Evolutionary conservation across 768 basidiomycete species (phyloP), one percentile per base, ranked within the genome.

Genomic region (Pleurotus pulmonarius): DNA sequence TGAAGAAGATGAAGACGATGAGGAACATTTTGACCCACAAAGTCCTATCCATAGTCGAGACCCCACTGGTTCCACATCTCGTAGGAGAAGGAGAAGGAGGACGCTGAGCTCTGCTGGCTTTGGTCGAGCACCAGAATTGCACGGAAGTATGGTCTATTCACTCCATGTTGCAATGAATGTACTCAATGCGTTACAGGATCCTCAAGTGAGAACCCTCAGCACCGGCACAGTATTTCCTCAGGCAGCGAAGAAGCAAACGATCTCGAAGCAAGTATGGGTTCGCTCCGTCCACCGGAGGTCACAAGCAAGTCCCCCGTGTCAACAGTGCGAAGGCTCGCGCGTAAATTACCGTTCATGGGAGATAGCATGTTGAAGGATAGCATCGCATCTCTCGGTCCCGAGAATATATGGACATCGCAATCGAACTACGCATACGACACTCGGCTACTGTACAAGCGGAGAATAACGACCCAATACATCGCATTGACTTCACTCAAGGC

Each of bases 361-460:
- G 86, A 22, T 56, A 74, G 73, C 49, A 75, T 73, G 56, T 73
- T 86, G 63, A 78, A 68, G 58, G 81, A 84, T 61, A 83, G 80
- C 57, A 63, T 82, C 44, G 71, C 78, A 1, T 77, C 80, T 7
- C 60, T 74, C n/a, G 60, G 55, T 4, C 64, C 24, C 48, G 69
- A 81, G 63, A 76, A 80, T 62, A 80, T 96, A 9, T 97, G 94
- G 94, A 88, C 82, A 2, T 79, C 90, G 26, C 79, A 76, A 58
- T 79, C 82, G n/a, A 86, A 88, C 69, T 90, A 90, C 58, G 93
- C 93, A 7, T 85, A 81, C 66, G 92, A 96, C 65, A 82, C 86
- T 4, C 84, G 92, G 15, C 75, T 95, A 25, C 73, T 94, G 20
- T 94, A 89, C 79, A 98, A 98, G 74, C 85, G 94, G 43, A 78